phyloP scores from a whole-genome alignment of 192 early-diverging fungal genomes.

The Coemansia sp. region DNA sequence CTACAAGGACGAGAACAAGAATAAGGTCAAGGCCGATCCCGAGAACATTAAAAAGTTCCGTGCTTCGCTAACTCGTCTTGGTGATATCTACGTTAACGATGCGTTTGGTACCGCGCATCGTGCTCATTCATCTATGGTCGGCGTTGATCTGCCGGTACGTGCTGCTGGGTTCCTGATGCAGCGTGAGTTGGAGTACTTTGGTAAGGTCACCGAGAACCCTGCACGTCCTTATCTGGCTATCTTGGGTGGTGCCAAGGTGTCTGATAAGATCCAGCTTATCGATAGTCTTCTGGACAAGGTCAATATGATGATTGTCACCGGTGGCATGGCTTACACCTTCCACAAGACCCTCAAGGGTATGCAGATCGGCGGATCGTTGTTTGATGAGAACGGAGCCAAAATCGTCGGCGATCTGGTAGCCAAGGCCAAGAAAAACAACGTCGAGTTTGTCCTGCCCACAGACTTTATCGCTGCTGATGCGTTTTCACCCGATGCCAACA shows the following conservation, averaged over 20 bases:
- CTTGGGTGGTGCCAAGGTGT: conserved; percentile 96
- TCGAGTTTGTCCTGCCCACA: conserved; percentile 85
- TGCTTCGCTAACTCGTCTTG: conserved; percentile 87
- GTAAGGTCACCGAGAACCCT: conserved; percentile 91
- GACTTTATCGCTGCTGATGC: conserved; percentile 90
- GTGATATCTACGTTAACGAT: conserved; percentile 97
- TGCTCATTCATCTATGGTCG: conserved; percentile 97
- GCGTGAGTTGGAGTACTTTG: conserved; percentile 99
- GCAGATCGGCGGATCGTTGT: conserved; percentile 91
- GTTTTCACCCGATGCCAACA: conserved; percentile 83
- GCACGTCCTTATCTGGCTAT: conserved; percentile 94
- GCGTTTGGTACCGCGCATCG: conserved; percentile 99
- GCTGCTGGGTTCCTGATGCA: conserved; percentile 98
- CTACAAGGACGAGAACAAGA: conserved; percentile 85
- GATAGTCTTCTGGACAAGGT: conserved; percentile 98
- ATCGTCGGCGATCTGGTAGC: conserved; percentile 81
- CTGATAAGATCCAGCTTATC: conserved; percentile 98
- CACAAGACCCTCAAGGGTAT: conserved; percentile 86
- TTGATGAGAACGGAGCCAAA: conserved; percentile 83
- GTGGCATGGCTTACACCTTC: conserved; percentile 99
- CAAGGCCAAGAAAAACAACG: conserved; percentile 88
- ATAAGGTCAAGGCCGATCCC: conserved; percentile 87
- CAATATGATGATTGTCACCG: conserved; percentile 77
- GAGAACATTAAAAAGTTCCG: conserved; percentile 86
- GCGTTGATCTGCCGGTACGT: conserved; percentile 83